Percentiles rank a stretch among this genome's conserved stretches.
Evolutionary conservation across 2,329 filamentous ascomycete genomes (phyloP).

Genomic region (Claviceps fusiformis): DNA sequence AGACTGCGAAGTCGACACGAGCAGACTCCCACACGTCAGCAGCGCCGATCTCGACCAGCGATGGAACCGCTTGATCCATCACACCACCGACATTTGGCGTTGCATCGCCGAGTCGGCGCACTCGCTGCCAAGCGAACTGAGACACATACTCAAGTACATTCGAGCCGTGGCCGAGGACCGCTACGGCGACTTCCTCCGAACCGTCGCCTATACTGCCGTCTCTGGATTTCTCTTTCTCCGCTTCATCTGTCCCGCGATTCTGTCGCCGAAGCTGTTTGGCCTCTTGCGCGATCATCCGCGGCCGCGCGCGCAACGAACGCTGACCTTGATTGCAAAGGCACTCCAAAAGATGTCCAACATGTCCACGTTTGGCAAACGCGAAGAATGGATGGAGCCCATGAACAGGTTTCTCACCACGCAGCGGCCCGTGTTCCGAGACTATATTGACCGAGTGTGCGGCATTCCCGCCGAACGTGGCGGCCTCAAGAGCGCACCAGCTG

Average conservation of each 20-base stretch:
- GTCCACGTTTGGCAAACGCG: slow-evolving; percentile 83
- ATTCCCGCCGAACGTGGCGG: slow-evolving; percentile 60
- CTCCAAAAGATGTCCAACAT: slow-evolving; percentile 84
- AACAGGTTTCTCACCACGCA: slow-evolving; percentile 71
- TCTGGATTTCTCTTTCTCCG: slow-evolving; percentile 89
- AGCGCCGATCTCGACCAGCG: slow-evolving; percentile 66
- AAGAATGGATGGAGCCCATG: slow-evolving; percentile 99
- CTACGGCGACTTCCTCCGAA: slow-evolving; percentile 83
- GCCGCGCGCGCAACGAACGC: slow-evolving; percentile 67
- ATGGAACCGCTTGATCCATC: slow-evolving; percentile 61
- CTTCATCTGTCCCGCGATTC: slow-evolving; percentile 91
- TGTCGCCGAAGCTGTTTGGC: slow-evolving; percentile 89
- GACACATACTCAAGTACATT: slow-evolving; percentile 80
- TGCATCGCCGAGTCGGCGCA: slow-evolving; percentile 63
- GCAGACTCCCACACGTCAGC: slow-evolving; percentile 43
- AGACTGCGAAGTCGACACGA: slow-evolving; percentile 91
- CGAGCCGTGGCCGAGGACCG: slow-evolving; percentile 85
- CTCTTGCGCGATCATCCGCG: slow-evolving; percentile 72
- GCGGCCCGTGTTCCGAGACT: slow-evolving; percentile 69
- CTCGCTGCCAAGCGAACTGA: slow-evolving; percentile 66
- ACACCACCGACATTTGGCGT: slow-evolving; percentile 77
- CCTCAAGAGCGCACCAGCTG: slow-evolving; percentile 53
- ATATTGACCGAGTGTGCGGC: slow-evolving; percentile 74
- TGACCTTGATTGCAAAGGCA: slow-evolving; percentile 86
- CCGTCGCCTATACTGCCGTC: slow-evolving; percentile 84